Base-by-base conservation (phyloP, 768 basidiomycete genomes). In the Mycena chlorophos region DNA sequence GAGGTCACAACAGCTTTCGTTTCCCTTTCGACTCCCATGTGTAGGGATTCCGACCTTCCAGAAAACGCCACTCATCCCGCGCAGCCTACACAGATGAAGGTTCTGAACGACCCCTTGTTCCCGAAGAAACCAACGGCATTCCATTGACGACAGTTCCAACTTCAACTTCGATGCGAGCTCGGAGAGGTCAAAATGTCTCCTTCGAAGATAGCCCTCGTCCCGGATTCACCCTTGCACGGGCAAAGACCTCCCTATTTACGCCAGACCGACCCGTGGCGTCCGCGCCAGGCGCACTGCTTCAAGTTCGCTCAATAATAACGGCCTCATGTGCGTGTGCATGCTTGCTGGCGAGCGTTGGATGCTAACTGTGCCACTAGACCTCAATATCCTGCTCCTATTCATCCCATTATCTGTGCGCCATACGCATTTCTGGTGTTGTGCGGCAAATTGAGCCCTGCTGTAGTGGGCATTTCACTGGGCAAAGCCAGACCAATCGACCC, bases 401-500 rank as follows among this genome's bases (percentile, higher is more conserved):
- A 89, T 91, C 25, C 89, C 89, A 2, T 63, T 90, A 58, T 86
- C 89, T 1, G 89, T 82, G 68, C 46, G 79, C 66, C 4, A 20
- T 3, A 22, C 10, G 17, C 8, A 30, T 43, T 43, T 23, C 6
- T 29, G 46, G 38, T 39, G 22, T 39, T 51, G 8, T 42, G 38
- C 2, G 16, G 39, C 46, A 39, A 59, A 25, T n/a, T 19, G 14
- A 39, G 49, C n/a, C 23, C 39, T 34, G 56, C 16, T 56, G 26
- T 17, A 91, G 89, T 91, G 89, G 89, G 86, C 79, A 3, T 72
- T 91, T 3, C 74, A 90, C 69, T 91, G 88, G 47, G 78, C 78
- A 0, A 56, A 83, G 26, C 57, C 51, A 28, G 76, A 71, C 45
- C 71, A 72, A 56, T 69, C 89, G 63, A 89, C 84, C 5, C 69